These are phyloP conservation scores for Gaeumannomyces tritici DNA, from an alignment of 2,329 filamentous ascomycete species.

Conservation along the genomic window DNA sequence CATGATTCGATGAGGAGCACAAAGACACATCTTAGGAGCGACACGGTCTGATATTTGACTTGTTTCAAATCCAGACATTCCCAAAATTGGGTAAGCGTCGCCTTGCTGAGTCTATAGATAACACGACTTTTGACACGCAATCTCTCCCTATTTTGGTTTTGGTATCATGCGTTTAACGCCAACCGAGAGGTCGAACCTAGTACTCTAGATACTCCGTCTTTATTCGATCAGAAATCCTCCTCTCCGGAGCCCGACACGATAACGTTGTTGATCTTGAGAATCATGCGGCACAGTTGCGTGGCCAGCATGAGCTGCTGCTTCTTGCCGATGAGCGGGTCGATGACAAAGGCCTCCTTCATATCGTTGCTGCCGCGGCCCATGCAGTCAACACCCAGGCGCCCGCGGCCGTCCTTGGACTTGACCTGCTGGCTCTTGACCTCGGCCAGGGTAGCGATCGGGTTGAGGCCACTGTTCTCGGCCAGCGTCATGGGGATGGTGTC, in stretches of 20 bases:
- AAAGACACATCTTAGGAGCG: not conserved
- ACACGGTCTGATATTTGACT: not conserved
- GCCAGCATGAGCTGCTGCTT: slow-evolving; percentile 92
- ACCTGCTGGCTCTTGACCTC: slow-evolving; percentile 95
- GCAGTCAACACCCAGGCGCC: slow-evolving; percentile 86
- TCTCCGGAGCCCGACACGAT: slow-evolving; percentile 84
- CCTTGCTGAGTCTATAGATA: not conserved
- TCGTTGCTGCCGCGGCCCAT: slow-evolving; percentile 93
- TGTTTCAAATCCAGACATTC: not conserved
- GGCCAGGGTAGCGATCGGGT: slow-evolving; percentile 90
- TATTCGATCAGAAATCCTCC: slow-evolving; percentile 61
- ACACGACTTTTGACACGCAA: too few relatives aligned
- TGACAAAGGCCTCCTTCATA: slow-evolving; percentile 97
- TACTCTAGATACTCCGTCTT: not conserved
- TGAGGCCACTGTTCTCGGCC: slow-evolving; percentile 93
- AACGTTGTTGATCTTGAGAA: slow-evolving; percentile 94
- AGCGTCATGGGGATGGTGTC: slow-evolving; percentile 92
- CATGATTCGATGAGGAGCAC: too few relatives aligned
- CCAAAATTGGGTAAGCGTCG: not conserved
- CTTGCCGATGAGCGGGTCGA: slow-evolving; percentile 97
- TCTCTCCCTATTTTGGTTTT: slow-evolving; percentile 1
- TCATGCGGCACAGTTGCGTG: slow-evolving; percentile 96
- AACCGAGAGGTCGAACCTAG: not conserved
- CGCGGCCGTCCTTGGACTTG: slow-evolving; percentile 49
- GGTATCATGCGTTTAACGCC: slow-evolving; percentile 1